phyloP scores from a whole-genome alignment of 768 basidiomycete species.

The Mrakia hoshinonis region DNA sequence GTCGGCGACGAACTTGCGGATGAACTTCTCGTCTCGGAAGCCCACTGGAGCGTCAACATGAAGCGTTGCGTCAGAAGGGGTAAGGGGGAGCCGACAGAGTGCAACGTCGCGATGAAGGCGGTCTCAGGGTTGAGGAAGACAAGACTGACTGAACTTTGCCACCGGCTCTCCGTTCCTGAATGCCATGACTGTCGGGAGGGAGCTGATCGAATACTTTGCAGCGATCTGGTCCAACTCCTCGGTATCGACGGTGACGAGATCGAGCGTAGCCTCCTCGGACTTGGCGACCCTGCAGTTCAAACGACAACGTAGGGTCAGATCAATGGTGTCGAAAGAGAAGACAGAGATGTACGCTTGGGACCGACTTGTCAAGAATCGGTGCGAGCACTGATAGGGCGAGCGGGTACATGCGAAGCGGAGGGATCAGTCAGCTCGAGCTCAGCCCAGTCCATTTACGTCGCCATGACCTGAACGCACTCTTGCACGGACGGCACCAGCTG shows the following conservation, averaged over 20 bases:
- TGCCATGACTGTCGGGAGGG: constrained; percentile 37
- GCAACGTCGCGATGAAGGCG: background rate
- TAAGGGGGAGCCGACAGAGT: background rate
- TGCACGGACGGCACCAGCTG: constrained; percentile 21
- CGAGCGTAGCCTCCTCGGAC: constrained; percentile 10
- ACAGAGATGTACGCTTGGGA: too few relatives aligned
- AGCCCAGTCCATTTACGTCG: background rate
- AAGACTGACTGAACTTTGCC: constrained; percentile 37
- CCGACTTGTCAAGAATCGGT: constrained; percentile 33
- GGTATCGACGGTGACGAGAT: constrained; percentile 32
- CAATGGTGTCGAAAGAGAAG: too few relatives aligned
- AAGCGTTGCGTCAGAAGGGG: too few relatives aligned
- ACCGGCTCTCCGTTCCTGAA: constrained; percentile 37
- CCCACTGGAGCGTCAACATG: background rate
- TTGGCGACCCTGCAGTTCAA: background rate
- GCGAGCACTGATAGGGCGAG: constrained; percentile 31
- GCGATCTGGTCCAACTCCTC: constrained; percentile 36
- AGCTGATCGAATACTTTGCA: constrained; percentile 35
- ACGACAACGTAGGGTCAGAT: background rate
- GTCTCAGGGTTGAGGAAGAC: background rate
- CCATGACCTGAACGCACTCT: background rate
- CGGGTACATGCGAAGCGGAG: too few relatives aligned
- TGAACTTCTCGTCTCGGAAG: background rate
- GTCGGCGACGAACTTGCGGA: constrained; percentile 7
- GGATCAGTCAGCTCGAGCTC: constrained; percentile 16